Base-by-base conservation (phyloP, 192 early-diverging fungal species). In the Entophlyctis luteolus region DNA sequence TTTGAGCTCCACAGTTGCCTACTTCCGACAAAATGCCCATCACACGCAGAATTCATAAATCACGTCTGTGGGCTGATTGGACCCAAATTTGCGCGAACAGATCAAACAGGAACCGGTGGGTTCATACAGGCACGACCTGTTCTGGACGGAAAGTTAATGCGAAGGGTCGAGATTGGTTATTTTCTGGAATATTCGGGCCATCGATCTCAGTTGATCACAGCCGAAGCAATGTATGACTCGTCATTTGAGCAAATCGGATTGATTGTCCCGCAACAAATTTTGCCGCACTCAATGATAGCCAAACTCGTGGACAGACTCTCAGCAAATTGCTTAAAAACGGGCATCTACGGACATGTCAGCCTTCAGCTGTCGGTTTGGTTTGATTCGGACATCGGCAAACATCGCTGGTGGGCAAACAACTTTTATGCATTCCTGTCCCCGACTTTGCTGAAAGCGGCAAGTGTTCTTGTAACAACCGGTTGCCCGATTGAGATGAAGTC, bases 391-490 rank as follows among this genome's bases (percentile, higher is more conserved):
- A 33, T 48, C 28, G 60, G 45, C 10, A 62, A 28, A 54, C 14
- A 71, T 35, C 34, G 70, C 3, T 65, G 59, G 48, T 71, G 70
- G 70, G 48, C 37, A 14, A 71, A 70, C 10, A 52, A 71, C 28
- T 56, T 71, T 20, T 71, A 65, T 47, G 60, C 70, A 25, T 71
- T 71, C 36, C 35, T 65, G n/a, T 57, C 53, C 1, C 59, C 70
- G 1, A 65, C 14, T 8, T 2, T 71, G 18, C 42, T 71, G 22
- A 52, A 62, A 23, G 55, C 56, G 2, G 29, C 60, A 18, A 56
- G 52, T n/a, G 70, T 71, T n/a, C 2, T 42, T 22, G 50, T 71
- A 10, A 42, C 70, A 14, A 71, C 60, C 4, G 70, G 70, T 0
- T 71, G 70, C 46, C 35, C n/a, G n/a, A 65, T 71, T 38, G 60